phyloP scores from a whole-genome alignment of 106 monocot species.

The Agapanthus africanus region DNA sequence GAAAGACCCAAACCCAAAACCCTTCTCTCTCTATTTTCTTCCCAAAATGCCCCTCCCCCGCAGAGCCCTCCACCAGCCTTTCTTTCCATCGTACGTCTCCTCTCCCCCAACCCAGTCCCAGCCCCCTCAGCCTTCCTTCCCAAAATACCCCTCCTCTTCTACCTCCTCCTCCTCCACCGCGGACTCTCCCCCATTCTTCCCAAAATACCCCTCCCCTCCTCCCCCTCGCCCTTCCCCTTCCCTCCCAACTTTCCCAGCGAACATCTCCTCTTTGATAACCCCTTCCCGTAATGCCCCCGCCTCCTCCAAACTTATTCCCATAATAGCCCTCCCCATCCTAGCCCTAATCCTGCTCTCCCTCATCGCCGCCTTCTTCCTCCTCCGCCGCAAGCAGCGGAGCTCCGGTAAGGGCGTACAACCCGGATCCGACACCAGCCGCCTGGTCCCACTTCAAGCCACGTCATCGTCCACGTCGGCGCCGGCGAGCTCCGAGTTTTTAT shows the following conservation, averaged over 20 bases:
- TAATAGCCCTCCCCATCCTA: constrained; percentile 28
- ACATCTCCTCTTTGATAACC: constrained; percentile 23
- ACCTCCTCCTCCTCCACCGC: constrained; percentile 7
- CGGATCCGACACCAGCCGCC: constrained; percentile 29
- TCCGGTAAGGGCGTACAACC: neutral
- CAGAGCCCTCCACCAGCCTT: neutral
- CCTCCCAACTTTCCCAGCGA: constrained; percentile 34
- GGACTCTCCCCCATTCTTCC: constrained; percentile 8
- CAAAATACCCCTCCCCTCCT: constrained; percentile 15
- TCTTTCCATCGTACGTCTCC: neutral
- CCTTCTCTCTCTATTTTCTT: neutral
- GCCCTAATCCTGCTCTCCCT: constrained; percentile 21
- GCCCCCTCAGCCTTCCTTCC: constrained; percentile 18
- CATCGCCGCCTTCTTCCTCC: constrained; percentile 26
- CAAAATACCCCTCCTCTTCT: constrained; percentile 14
- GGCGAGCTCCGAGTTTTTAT: constrained; percentile 37
- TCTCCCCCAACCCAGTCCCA: constrained; percentile 15
- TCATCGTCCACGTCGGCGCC: constrained; percentile 14
- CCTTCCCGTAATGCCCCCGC: constrained; percentile 14
- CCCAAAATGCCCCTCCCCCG: neutral
- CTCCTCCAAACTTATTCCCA: constrained; percentile 25
- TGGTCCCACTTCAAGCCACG: constrained; percentile 27
- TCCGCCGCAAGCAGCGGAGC: constrained; percentile 17
- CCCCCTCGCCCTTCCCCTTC: constrained; percentile 13
- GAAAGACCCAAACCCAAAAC: no score